phyloP scores from a whole-genome alignment of 805 yeast genomes.

The Candida ulmi region DNA sequence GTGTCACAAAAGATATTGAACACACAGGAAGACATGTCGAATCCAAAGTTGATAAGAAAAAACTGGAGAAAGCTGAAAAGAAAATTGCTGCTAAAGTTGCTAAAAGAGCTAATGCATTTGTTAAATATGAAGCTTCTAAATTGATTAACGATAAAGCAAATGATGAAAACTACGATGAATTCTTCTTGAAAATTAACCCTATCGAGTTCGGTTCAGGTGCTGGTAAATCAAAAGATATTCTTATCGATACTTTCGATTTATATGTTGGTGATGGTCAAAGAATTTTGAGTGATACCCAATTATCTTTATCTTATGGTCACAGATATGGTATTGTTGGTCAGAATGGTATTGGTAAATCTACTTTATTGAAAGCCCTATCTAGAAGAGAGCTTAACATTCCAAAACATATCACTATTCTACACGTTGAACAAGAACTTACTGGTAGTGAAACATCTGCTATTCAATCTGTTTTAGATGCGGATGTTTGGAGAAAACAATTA shows the following conservation, averaged over 20 bases:
- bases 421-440: slow-evolving; percentile 94
- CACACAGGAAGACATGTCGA: slow-evolving; percentile 90
- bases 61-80: slow-evolving; percentile 93
- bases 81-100: slow-evolving; percentile 97
- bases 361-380: slow-evolving; percentile 83
- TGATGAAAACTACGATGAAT: slow-evolving; percentile 83
- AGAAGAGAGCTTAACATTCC: slow-evolving; percentile 93
- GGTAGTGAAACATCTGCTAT: slow-evolving; percentile 91
- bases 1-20: slow-evolving; percentile 80
- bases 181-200: slow-evolving; percentile 93
- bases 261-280: slow-evolving; percentile 96
- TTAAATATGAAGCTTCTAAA: slow-evolving; percentile 90
- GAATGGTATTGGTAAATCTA: slow-evolving; percentile 99
- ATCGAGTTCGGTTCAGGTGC: slow-evolving; percentile 82
- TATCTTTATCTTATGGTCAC: slow-evolving; percentile 85
- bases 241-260: slow-evolving; percentile 86
- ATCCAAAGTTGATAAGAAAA: slow-evolving; percentile 92
- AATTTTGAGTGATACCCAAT: slow-evolving; percentile 80
- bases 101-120: slow-evolving; percentile 74
- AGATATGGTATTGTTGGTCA: slow-evolving; percentile 98
- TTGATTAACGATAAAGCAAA: slow-evolving; percentile 55
- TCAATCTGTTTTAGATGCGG: slow-evolving; percentile 97
- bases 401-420: slow-evolving; percentile 89
- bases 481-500: slow-evolving; percentile 95
- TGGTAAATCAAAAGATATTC: slow-evolving; percentile 97